Percentiles rank a stretch among this genome's conserved stretches.
Evolutionary conservation across 202 grass and related monocot species (phyloP).

Genomic region (Cymbopogon flexuosus): DNA sequence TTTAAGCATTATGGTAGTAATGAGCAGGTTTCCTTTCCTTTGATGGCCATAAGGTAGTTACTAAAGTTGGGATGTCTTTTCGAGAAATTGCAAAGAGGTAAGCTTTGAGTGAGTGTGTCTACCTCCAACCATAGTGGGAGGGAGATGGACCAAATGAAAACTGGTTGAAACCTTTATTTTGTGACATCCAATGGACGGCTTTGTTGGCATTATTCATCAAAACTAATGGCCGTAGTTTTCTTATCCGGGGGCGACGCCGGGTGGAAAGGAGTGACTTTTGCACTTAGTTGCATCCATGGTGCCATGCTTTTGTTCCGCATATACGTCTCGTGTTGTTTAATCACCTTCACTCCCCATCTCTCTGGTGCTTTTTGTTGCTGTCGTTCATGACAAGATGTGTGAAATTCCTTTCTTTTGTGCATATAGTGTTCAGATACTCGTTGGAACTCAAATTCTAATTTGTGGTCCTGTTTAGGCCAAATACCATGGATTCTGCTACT

Average conservation of each 20-base stretch:
- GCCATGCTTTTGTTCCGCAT: not conserved
- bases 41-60: not conserved
- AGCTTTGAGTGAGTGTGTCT: conserved; percentile 14
- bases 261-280: conserved; percentile 20
- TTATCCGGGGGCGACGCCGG: conserved; percentile 27
- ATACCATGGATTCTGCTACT: too few species aligned
- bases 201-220: not conserved
- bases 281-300: conserved; percentile 17
- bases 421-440: too few species aligned
- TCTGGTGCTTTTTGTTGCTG: not conserved
- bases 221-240: conserved; percentile 45
- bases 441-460: not conserved
- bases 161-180: conserved; percentile 28
- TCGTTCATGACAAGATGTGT: not conserved
- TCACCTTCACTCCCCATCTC: not conserved
- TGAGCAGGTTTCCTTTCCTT: not conserved
- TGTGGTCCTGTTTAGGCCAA: not conserved
- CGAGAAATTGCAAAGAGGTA: not conserved
- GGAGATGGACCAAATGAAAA: conserved; percentile 25
- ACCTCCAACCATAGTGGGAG: conserved; percentile 36
- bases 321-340: not conserved
- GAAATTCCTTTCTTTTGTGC: not conserved
- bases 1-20: not conserved
- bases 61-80: conserved; percentile 6
- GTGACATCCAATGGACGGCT: conserved; percentile 15